Percentiles rank a stretch among this genome's conserved stretches.
phyloP scores from a whole-genome alignment of 2,329 filamentous ascomycete species.

The Xylariaceae sp. region DNA sequence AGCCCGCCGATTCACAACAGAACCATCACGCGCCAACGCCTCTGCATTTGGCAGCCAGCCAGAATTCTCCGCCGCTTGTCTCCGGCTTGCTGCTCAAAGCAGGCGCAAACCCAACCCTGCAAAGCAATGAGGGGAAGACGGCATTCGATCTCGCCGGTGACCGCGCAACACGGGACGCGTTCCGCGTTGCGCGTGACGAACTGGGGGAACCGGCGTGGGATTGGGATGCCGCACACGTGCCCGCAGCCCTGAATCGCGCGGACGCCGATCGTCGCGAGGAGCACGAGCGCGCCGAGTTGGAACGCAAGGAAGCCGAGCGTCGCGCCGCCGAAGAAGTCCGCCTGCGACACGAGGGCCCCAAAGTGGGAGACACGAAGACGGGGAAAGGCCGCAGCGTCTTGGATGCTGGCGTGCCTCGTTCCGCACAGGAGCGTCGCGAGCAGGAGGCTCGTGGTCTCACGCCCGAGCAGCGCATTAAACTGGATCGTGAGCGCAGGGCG shows the following conservation, averaged over 20 bases:
- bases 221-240: constrained; percentile 80
- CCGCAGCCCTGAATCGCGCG: constrained; percentile 70
- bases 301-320: constrained; percentile 72
- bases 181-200: constrained; percentile 84
- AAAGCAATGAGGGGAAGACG: constrained; percentile 79
- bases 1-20: constrained; percentile 68
- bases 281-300: constrained; percentile 72
- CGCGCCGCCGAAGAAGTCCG: constrained; percentile 77
- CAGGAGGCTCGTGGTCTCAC: constrained; percentile 86
- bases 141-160: constrained; percentile 89
- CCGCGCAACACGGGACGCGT: constrained; percentile 84
- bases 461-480: constrained; percentile 80
- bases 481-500: constrained; percentile 89
- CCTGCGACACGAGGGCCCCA: constrained; percentile 70
- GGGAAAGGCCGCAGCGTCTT: constrained; percentile 58
- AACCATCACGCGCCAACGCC: constrained; percentile 83
- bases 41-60: constrained; percentile 83
- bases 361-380: constrained; percentile 48
- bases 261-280: constrained; percentile 75
- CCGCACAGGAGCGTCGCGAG: constrained; percentile 79
- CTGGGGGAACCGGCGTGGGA: constrained; percentile 78
- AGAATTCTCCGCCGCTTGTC: constrained; percentile 81
- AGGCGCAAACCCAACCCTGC: constrained; percentile 73
- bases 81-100: constrained; percentile 77
- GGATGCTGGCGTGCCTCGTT: constrained; percentile 70